phyloP scores from a whole-genome alignment of 2,329 filamentous ascomycete genomes.

The Zymoseptoria pseudotritici region DNA sequence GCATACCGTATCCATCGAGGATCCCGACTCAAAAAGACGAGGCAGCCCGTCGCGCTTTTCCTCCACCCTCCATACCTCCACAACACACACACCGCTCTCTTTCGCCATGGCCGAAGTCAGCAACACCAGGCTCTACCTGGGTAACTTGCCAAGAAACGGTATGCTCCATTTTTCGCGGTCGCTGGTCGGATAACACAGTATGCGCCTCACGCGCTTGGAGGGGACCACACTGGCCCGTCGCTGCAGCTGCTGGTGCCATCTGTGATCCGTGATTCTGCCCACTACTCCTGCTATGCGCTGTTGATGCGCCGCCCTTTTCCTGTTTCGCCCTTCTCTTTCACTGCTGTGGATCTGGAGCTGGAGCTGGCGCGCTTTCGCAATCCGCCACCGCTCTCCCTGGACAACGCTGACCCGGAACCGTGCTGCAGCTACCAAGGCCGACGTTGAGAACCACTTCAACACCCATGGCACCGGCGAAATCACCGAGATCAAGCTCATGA shows the following conservation, averaged over 20 bases:
- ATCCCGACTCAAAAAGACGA: background rate
- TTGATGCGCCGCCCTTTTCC: background rate
- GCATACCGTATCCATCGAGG: background rate
- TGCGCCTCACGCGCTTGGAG: slow-evolving; percentile 6
- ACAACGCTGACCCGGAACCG: slow-evolving; percentile 41
- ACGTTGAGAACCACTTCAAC: slow-evolving; percentile 92
- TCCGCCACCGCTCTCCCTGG: slow-evolving; percentile 18
- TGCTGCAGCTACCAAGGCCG: slow-evolving; percentile 80
- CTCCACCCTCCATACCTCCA: slow-evolving; percentile 2
- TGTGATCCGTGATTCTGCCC: slow-evolving; percentile 19
- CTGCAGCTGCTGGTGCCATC: slow-evolving; percentile 9
- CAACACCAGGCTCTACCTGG: slow-evolving; percentile 89
- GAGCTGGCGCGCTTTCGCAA: slow-evolving; percentile 19
- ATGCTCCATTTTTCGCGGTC: slow-evolving; percentile 39
- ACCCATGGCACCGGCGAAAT: slow-evolving; percentile 96
- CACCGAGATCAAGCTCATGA: slow-evolving; percentile 99
- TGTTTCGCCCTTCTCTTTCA: background rate
- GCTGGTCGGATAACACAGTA: slow-evolving; percentile 20
- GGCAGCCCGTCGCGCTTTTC: background rate
- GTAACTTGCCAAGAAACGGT: slow-evolving; percentile 96
- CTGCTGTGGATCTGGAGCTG: slow-evolving; percentile 21
- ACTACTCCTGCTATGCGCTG: slow-evolving; percentile 1
- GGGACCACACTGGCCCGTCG: background rate
- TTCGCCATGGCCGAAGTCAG: slow-evolving; percentile 73
- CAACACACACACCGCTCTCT: background rate